Evolutionary conservation across 352 stramenopile species (phyloP), one percentile per base, ranked within the genome.

Genomic region (Globisporangium paroecandrum): DNA sequence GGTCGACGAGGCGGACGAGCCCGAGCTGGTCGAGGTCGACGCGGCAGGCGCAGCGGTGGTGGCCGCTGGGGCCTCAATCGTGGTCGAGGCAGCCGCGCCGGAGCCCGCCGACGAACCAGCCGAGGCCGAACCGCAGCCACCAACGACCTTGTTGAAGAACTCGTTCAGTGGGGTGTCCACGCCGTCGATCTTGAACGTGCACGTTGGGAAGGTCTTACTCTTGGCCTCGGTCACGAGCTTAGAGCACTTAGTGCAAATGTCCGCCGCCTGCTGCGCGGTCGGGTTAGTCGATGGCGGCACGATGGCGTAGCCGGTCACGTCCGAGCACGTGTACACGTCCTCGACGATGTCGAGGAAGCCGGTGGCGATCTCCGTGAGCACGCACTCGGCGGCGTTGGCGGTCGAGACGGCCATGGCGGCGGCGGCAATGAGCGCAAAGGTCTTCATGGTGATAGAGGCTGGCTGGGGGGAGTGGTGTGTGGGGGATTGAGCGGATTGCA

Each of bases 171-270:
- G 62, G 10, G 27, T 57, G 4, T 62, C 62, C 15, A 62, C 62
- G 24, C 62, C 62, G 4, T 41, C 53, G 41, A 68, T 61, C 0
- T 18, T 43, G 54, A 62, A 46, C 29, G 57, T 64, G 56, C 64
- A 69, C 36, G 54, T 46, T 27, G 64, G 54, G 43, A 64, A 64
- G 20, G 56, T 69, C 43, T 58, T 69, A 18, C 20, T 32, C 64
- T 69, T 69, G 55, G 55, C 27, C 43, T 5, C 54, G 12, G 25
- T 24, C 41, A 69, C 60, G 24, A 69, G 46, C 20, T 36, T 27
- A 12, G 56, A 1, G 56, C 64, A 69, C 43, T 69, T 62, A 20
- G 64, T 41, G 63, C 55, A 62, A 29, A 63, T 36, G n/a, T 36
- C 63, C 4, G 63, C 32, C 3, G 22, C 34, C 54, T 68, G 36